Conservation (phyloP, 768 basidiomycete genomes). For the Coprinopsis cinerea region DNA sequence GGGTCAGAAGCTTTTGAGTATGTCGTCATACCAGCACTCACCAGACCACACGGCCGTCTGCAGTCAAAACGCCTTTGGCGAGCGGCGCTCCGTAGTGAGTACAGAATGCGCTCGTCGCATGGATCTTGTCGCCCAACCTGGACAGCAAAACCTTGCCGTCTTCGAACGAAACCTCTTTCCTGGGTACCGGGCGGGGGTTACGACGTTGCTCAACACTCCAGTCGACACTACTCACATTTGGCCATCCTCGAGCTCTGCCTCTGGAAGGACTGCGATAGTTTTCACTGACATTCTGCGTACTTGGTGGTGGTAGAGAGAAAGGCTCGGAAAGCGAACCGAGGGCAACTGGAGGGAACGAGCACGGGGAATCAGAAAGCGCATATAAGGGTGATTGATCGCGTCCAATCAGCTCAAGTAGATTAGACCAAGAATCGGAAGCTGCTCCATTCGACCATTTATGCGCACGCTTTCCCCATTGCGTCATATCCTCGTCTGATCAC, state of each 20-base stretch:
- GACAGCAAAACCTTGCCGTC: slow-evolving; percentile 75
- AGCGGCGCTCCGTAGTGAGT: slow-evolving; percentile 92
- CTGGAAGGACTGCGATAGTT: slow-evolving; percentile 53
- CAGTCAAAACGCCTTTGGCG: slow-evolving; percentile 71
- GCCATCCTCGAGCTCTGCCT: slow-evolving; percentile 56
- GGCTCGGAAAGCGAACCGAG: background rate
- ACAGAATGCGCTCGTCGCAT: slow-evolving; percentile 80
- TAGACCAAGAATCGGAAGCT: background rate
- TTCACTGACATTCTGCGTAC: slow-evolving; percentile 37
- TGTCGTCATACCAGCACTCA: slow-evolving; percentile 23
- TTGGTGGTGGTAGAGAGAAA: slow-evolving; percentile 9
- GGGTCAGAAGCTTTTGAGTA: background rate
- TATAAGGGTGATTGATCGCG: too few relatives aligned
- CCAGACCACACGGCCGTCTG: slow-evolving; percentile 80
- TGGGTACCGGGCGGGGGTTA: slow-evolving; percentile 20
- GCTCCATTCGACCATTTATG: background rate
- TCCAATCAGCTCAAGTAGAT: slow-evolving; percentile 15
- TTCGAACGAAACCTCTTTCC: slow-evolving; percentile 81
- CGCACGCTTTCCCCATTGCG: background rate
- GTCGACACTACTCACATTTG: slow-evolving; percentile 40
- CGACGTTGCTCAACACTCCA: too few relatives aligned
- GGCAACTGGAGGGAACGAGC: background rate
- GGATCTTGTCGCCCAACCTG: slow-evolving; percentile 65
- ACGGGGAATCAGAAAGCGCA: background rate
- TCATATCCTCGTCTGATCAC: background rate